Evolutionary conservation across 768 basidiomycete species (phyloP).

Genomic region (Leccinum incarnatum): DNA sequence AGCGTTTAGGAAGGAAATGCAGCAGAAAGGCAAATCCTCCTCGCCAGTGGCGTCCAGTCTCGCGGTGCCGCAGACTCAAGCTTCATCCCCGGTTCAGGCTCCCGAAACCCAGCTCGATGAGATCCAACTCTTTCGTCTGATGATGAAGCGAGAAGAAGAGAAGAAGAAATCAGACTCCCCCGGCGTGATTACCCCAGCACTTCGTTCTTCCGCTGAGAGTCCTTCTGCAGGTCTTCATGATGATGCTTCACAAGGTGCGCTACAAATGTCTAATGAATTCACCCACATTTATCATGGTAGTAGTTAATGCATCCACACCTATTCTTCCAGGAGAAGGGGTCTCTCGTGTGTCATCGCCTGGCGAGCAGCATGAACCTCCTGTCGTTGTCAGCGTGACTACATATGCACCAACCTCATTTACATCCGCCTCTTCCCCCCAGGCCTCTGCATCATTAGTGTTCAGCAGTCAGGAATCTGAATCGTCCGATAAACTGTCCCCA

Average conservation of each 20-base stretch:
- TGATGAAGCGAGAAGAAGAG: conserved; percentile 78
- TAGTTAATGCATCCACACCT: conserved; percentile 10
- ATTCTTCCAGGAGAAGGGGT: conserved; percentile 4
- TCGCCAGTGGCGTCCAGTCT: conserved; percentile 13
- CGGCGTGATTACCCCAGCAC: neutral
- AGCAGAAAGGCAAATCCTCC: conserved; percentile 64
- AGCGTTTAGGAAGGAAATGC: conserved; percentile 83
- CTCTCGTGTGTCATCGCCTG: conserved; percentile 17
- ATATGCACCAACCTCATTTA: conserved; percentile 3
- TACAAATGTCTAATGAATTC: neutral
- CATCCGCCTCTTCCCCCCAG: conserved; percentile 16
- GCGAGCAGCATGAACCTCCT: conserved; percentile 12
- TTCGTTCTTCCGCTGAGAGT: conserved; percentile 11
- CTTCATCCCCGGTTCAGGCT: conserved; percentile 17
- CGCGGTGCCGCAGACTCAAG: conserved; percentile 18
- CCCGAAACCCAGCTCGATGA: conserved; percentile 60
- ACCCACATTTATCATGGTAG: conserved; percentile 11
- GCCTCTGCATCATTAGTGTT: neutral
- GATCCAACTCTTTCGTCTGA: conserved; percentile 77
- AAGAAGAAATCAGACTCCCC: conserved; percentile 38
- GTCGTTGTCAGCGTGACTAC: neutral
- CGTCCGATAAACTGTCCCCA: conserved; percentile 16
- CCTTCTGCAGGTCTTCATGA: conserved; percentile 7
- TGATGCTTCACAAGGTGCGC: conserved; percentile 21
- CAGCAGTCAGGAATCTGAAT: conserved; percentile 20